These are phyloP conservation scores for Ceratocystis albifundus DNA, from an alignment of 2,329 filamentous ascomycete genomes.

Conservation along the genomic window DNA sequence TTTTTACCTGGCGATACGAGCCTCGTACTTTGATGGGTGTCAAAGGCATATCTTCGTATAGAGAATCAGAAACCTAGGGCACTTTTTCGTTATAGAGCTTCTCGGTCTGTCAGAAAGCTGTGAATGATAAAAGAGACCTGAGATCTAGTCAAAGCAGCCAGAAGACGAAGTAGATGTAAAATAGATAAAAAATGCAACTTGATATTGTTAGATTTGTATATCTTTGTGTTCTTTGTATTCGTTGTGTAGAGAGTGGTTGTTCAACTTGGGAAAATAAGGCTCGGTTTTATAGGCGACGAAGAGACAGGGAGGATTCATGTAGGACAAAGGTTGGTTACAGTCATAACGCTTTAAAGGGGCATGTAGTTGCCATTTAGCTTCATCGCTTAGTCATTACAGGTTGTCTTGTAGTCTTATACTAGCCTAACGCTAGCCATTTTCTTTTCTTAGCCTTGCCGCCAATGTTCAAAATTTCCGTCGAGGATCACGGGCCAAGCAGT, in stretches of 20 bases:
- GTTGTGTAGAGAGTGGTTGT: background rate
- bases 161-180: background rate
- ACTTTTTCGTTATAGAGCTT: no score
- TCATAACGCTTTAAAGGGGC: background rate
- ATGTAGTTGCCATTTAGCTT: background rate
- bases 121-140: background rate
- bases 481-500: conserved; percentile 1
- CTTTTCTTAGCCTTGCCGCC: background rate
- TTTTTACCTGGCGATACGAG: background rate
- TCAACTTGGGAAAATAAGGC: background rate
- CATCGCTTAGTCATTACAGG: background rate
- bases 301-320: background rate
- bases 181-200: no score
- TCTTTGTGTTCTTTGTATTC: no score
- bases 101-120: no score
- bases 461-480: background rate
- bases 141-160: background rate
- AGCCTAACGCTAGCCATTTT: background rate
- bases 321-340: background rate
- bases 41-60: background rate
- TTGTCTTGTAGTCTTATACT: no score
- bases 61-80: background rate
- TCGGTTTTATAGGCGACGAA: background rate
- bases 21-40: background rate
- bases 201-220: no score